Evolutionary conservation across 495 filamentous ascomycete genomes (phyloP).

Genomic region (Neurospora sp.): DNA sequence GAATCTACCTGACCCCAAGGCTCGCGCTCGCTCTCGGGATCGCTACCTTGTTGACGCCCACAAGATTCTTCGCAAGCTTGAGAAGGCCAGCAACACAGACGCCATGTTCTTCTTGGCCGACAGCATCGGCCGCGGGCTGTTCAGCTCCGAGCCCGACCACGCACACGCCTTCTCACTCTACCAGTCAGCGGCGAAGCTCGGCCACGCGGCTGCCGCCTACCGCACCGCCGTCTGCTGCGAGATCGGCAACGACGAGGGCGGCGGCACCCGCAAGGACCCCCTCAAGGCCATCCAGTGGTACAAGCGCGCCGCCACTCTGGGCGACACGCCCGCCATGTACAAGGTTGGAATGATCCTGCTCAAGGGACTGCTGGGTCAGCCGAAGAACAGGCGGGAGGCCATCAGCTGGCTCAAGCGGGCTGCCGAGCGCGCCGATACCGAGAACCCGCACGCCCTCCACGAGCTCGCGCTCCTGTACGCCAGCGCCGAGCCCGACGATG

Average conservation of each 20-base stretch:
- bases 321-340: constrained; percentile 92
- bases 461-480: constrained; percentile 85
- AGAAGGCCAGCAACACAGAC: constrained; percentile 52
- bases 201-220: constrained; percentile 80
- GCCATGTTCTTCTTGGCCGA: constrained; percentile 94
- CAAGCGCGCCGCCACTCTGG: constrained; percentile 78
- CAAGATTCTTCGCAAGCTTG: constrained; percentile 84
- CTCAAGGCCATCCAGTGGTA: constrained; percentile 97
- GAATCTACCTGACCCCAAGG: constrained; percentile 63
- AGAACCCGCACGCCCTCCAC: constrained; percentile 93
- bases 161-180: constrained; percentile 90
- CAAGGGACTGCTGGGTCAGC: constrained; percentile 88
- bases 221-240: constrained; percentile 96
- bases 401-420: constrained; percentile 87
- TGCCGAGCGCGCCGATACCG: constrained; percentile 73
- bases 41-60: constrained; percentile 76
- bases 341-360: constrained; percentile 94
- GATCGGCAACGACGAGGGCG: constrained; percentile 86
- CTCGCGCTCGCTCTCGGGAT: constrained; percentile 66
- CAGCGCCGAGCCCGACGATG: constrained; percentile 53
- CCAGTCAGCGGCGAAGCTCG: constrained; percentile 82
- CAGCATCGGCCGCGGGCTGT: constrained; percentile 66
- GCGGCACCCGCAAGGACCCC: constrained; percentile 82
- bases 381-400: constrained; percentile 73
- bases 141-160: constrained; percentile 50